These are phyloP conservation scores for Zygoascus tannicola DNA, from an alignment of 805 yeast species.

Conservation along the genomic window DNA sequence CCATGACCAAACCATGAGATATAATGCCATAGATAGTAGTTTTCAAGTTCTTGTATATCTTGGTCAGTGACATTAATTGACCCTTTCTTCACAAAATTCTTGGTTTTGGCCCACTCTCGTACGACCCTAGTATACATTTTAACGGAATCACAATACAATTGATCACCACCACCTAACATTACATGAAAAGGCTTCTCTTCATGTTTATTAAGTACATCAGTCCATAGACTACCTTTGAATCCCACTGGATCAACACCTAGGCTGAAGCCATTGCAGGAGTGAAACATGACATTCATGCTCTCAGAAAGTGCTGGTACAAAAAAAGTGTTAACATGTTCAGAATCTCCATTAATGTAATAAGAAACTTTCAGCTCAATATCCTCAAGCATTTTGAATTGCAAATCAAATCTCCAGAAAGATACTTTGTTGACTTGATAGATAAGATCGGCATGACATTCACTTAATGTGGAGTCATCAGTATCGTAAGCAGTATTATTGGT, in stretches of 20 bases:
- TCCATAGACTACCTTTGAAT: constrained; percentile 77
- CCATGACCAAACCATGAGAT: constrained; percentile 87
- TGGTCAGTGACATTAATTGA: constrained; percentile 38
- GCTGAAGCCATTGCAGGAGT: constrained; percentile 89
- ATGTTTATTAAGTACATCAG: constrained; percentile 68
- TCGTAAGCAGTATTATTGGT: background rate
- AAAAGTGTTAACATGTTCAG: constrained; percentile 46
- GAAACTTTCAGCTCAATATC: constrained; percentile 50
- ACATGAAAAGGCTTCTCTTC: constrained; percentile 64
- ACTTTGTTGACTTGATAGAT: constrained; percentile 39
- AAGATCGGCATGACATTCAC: constrained; percentile 29
- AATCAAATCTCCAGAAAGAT: constrained; percentile 56
- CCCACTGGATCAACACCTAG: constrained; percentile 53
- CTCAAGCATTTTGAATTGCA: constrained; percentile 39
- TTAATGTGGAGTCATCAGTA: background rate
- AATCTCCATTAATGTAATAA: constrained; percentile 46
- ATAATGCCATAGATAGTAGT: constrained; percentile 66
- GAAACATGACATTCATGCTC: constrained; percentile 74
- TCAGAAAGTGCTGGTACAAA: constrained; percentile 54
- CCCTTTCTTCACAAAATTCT: constrained; percentile 38
- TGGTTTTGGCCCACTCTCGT: constrained; percentile 53
- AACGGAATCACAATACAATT: constrained; percentile 79
- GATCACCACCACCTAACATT: constrained; percentile 98
- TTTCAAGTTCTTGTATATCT: constrained; percentile 45
- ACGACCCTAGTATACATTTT: constrained; percentile 42